Evolutionary conservation across 306 rosid species (phyloP).

Genomic region (Cicer arietinum): DNA sequence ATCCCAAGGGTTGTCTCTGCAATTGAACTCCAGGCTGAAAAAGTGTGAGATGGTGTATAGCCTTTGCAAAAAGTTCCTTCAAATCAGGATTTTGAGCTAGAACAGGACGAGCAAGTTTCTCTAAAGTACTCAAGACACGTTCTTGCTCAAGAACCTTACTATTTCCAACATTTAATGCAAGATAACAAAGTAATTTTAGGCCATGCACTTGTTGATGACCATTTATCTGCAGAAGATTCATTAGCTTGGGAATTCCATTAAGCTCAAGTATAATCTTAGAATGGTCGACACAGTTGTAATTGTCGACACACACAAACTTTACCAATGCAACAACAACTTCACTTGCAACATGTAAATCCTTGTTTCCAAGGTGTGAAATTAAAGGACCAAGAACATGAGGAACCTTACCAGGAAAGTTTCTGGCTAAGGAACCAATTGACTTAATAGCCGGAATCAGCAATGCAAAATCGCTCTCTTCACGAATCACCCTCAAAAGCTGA

Average conservation of each 20-base stretch:
- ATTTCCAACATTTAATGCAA: constrained; percentile 74
- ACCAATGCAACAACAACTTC: constrained; percentile 73
- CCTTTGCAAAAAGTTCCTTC: constrained; percentile 62
- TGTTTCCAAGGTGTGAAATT: constrained; percentile 67
- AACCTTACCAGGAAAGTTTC: constrained; percentile 80
- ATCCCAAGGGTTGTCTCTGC: constrained; percentile 61
- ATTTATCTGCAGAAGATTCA: constrained; percentile 56
- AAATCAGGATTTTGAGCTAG: constrained; percentile 65
- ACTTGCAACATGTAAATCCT: constrained; percentile 62
- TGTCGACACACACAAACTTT: constrained; percentile 73
- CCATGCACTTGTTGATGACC: constrained; percentile 58
- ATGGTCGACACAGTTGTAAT: constrained; percentile 71
- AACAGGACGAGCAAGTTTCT: constrained; percentile 67
- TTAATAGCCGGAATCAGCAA: constrained; percentile 73
- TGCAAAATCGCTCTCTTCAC: constrained; percentile 45
- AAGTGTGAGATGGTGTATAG: constrained; percentile 81
- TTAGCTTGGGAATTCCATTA: constrained; percentile 68
- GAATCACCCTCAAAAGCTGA: constrained; percentile 75
- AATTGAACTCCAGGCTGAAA: constrained; percentile 85
- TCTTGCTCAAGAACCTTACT: constrained; percentile 85
- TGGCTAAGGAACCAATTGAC: constrained; percentile 79
- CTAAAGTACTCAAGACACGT: constrained; percentile 67
- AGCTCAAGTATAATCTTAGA: constrained; percentile 79
- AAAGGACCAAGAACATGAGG: constrained; percentile 72
- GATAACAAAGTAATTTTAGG: constrained; percentile 65